A percentile compares a stretch with the other conserved stretches of the same genome.
Evolutionary conservation across 2,329 filamentous ascomycete species (phyloP).

Genomic region (Stagonosporopsis chrysanthemi): DNA sequence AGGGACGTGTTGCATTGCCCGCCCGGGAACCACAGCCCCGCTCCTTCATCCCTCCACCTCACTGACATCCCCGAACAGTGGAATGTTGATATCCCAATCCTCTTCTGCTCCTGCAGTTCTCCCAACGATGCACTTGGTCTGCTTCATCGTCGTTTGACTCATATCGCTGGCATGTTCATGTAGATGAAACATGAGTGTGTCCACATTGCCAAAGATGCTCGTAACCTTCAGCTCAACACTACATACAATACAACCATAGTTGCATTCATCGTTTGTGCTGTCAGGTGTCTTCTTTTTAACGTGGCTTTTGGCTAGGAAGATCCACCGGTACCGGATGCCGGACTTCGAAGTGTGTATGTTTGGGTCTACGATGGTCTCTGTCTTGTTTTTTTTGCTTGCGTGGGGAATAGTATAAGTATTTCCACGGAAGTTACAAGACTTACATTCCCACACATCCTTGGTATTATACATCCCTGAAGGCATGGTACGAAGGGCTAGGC

Average conservation of each 20-base stretch:
- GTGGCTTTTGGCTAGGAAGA: constrained; percentile 51
- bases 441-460: constrained; percentile 46
- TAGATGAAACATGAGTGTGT: constrained; percentile 52
- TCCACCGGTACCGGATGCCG: constrained; percentile 49
- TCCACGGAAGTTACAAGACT: constrained; percentile 46
- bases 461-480: constrained; percentile 48
- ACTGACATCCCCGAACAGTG: constrained; percentile 27
- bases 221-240: constrained; percentile 41
- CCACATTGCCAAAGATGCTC: constrained; percentile 48
- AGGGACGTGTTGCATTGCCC: neutral
- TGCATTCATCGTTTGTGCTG: constrained; percentile 26
- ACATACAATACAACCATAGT: constrained; percentile 50
- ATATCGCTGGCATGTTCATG: constrained; percentile 44
- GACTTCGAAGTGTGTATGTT: constrained; percentile 32
- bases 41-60: constrained; percentile 13
- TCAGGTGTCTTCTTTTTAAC: constrained; percentile 26
- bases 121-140: constrained; percentile 48
- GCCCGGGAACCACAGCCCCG: neutral
- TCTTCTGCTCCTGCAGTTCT: constrained; percentile 42
- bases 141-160: constrained; percentile 37
- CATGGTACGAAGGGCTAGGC: constrained; percentile 37
- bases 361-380: constrained; percentile 40
- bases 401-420: constrained; percentile 32
- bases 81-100: constrained; percentile 51
- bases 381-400: constrained; percentile 39